Base-by-base conservation (phyloP, 495 filamentous ascomycete genomes). In the Sporormia fimetaria region DNA sequence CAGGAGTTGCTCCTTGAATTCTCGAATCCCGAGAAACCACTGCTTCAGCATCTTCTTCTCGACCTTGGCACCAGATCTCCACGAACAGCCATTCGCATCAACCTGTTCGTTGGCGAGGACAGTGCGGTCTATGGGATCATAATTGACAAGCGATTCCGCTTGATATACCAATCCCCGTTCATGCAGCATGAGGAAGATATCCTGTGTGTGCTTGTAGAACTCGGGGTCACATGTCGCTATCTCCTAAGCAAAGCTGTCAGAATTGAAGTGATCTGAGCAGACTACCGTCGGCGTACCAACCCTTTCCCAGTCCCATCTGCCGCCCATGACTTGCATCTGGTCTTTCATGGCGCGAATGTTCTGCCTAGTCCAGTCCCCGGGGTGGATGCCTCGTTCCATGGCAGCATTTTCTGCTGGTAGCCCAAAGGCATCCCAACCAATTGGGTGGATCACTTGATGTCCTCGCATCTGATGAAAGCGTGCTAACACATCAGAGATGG, bases 351-450 rank as follows among this genome's bases (percentile, higher is more conserved):
- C 73, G 8, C 63, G 61, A 37, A 94, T 92, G 58, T 94, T 94
- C 33, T 67, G 57, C 52, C 66, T 68, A 14, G 86, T 94, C 86
- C 86, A 94, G 0, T 62, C 64, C 9, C 73, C 78, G 5, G 86
- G 83, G 59, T 84, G 71, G 44, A 88, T 67, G 24, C 83, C 81
- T 36, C 79, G 65, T 62, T 92, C 83, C 44, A 93, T 87, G n/a
- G 86, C 86, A 12, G 86, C 86, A 63, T 94, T 94, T 63, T 94
- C 86, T 24, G 86, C 86, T 6, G 86, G 86, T 28, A 94, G 64
- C 2, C 86, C 86, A 57, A 94, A 92, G 14, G 83, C 84, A 67
- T 94, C 86, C 86, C 86, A 94, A 2, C 84, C 86, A 75, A 94
- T 92, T 20, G 86, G 86, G 36, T 90, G 73, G 16, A 92, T 57